Evolutionary conservation across 1,284 basidiomycete species (phyloP), one percentile per base, ranked within the genome.

Genomic region (Ustilago xerochloae): DNA sequence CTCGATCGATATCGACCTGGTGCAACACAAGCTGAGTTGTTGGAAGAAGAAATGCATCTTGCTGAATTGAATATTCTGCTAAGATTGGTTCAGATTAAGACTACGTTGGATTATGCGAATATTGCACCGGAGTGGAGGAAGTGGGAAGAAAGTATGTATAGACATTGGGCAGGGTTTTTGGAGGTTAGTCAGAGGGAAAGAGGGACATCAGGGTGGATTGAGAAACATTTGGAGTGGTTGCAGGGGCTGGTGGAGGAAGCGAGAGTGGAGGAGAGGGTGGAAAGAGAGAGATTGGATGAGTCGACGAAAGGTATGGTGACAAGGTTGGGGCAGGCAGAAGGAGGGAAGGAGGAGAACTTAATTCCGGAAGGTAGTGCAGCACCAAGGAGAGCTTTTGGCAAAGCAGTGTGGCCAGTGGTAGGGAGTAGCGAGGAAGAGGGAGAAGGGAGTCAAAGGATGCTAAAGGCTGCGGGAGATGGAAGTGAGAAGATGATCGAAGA

Each of bases 131-230:
- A 45, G 5, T 51, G 41, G 61, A 29, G 24, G 12, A 3, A 10
- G 22, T 69, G n/a, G 26, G 66, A 69, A 15, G 56, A 69, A 16
- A 15, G 9, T 0, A 30, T 59, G 28, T 56, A 56, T 18, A 43
- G 60, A 3, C 22, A 38, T 8, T 69, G 51, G 47, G 41, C 30
- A 5, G 12, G 10, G 1, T 43, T 69, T 12, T 22, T 69, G 18
- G 41, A 13, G 13, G 36, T 60, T 1, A 36, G 52, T 15, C 47
- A 69, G 29, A 13, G 15, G 4, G 18, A 58, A n/a, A 45, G 26
- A 26, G 2, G 28, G 10, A 5, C 4, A 2, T 22, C 20, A 6
- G 28, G 18, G 20, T 41, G 53, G 51, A 8, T 22, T 35, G n/a
- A 28, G 24, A 15, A 35, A 15, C 43, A 52, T 39, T 16, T 56